These are phyloP conservation scores for Dryas octopetala DNA, from an alignment of 306 rosid species.

Conservation along the genomic window DNA sequence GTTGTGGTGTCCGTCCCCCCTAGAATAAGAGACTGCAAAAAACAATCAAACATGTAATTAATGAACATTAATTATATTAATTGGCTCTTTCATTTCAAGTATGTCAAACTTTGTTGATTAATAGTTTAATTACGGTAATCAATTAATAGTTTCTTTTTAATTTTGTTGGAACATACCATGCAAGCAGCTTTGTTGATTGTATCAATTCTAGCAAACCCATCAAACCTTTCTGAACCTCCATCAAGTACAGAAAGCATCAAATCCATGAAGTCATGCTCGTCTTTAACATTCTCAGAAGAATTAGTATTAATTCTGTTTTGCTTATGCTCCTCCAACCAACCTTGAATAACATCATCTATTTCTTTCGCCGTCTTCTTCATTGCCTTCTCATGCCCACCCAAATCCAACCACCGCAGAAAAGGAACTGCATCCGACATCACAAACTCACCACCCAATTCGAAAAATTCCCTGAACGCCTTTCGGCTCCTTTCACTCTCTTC, in stretches of 20 bases:
- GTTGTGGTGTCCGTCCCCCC: constrained; percentile 32
- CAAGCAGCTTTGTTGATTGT: constrained; percentile 32
- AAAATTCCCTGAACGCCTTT: constrained; percentile 8
- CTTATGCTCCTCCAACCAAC: constrained; percentile 55
- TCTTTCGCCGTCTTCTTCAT: constrained; percentile 27
- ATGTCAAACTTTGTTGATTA: too few relatives aligned
- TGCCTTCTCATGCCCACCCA: constrained; percentile 34
- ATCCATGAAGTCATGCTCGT: constrained; percentile 31
- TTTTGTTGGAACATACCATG: constrained; percentile 12
- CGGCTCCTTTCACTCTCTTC: neutral
- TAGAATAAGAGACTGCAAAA: constrained; percentile 15
- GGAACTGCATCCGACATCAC: constrained; percentile 26
- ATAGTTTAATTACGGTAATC: too few relatives aligned
- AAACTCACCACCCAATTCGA: constrained; percentile 1
- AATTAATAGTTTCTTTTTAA: too few relatives aligned
- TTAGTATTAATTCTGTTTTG: neutral
- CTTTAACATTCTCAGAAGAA: neutral
- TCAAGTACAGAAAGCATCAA: constrained; percentile 26
- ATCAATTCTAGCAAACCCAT: constrained; percentile 12
- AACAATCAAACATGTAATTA: too few relatives aligned
- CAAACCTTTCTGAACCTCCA: neutral
- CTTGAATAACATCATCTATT: constrained; percentile 23
- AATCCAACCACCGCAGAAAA: constrained; percentile 31
- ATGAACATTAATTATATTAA: too few relatives aligned
- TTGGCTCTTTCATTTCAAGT: too few relatives aligned